Base-by-base conservation (phyloP, 2,329 filamentous ascomycete species). In the Ophiosphaerella herpotricha region DNA sequence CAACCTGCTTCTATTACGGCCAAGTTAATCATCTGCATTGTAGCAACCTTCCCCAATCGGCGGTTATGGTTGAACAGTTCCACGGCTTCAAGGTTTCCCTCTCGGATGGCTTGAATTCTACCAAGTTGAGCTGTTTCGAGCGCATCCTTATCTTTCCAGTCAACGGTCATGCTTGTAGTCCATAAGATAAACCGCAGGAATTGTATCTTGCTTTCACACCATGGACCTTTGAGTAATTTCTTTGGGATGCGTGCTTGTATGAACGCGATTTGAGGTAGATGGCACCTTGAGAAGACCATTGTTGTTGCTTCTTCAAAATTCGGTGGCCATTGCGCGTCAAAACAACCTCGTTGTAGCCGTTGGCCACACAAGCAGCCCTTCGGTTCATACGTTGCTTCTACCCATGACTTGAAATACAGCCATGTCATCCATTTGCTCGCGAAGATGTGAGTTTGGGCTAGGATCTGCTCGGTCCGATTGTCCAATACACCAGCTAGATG, bases 21-120 rank as follows among this genome's bases (percentile, higher is more conserved):
- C 16, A 67, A 70, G 4, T 46, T 48, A 0, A 73, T 55, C 7
- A 48, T 57, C 7, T 57, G 54, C 11, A 71, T 29, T 5, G 33
- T 48, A 2, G 69, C 63, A 2, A 58, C 40, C 45, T 58, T 63
- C 0, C 68, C 70, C 2, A 73, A 57, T 1, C 68, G 57, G 8
- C 68, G 57, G 31, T 69, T 68, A 32, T 70, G 63, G 32, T 70
- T 69, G 52, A 71, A 71, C 0, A 71, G 53, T 39, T 71, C 64
- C 6, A 73, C 67, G 5, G 59, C 69, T n/a, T 65, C 67, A 1
- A 70, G 56, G 24, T 67, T 69, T 1, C 43, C 38, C 16, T 66
- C 57, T 2, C 63, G 43, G 11, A 73, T 61, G 1, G 70, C 69
- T 18, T 64, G 55, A 8, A 44, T 52, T 36, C 59, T 61, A 0